Evolutionary conservation across 441 rosid species (phyloP), one percentile per base, ranked within the genome.

Genomic region (Adansonia madagascariensis): DNA sequence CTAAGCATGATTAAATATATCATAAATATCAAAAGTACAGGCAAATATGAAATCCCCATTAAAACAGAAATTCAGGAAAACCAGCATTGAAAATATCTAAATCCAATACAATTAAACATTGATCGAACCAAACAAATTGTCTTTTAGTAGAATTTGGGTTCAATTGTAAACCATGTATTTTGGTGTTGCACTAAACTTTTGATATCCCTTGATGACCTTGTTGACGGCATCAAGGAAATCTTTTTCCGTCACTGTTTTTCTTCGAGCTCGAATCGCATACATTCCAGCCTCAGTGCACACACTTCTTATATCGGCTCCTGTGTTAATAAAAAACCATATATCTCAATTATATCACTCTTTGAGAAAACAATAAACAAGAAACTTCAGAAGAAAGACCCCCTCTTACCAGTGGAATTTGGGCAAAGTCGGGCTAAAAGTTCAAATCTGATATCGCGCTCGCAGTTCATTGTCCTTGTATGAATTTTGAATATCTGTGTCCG

Each of bases 201-300:
- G 98, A 49, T 95, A 93, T 24, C 99, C 98, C 77, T 95, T 95
- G 66, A 95, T 93, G 55, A 95, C 98, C 78, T 95, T 95, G 90
- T 95, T 92, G 75, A 95, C 98, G 3, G 99, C 99, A 57, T 95
- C 99, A 14, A 95, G 88, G 83, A 95, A 95, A 81, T 95, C 99
- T 62, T 95, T 95, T 88, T 95, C 98, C 0, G 99, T 95, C 61
- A 93, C 99, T 0, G 98, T 93, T 86, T 95, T 95, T 81, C 98
- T 87, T 50, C 98, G 83, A 0, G 98, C 98, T 63, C 98, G 84
- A 76, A 95, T 93, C 3, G 98, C 98, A 71, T 79, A 95, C 98
- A 95, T 92, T 15, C 98, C 98, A 0, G 98, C 98, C 82, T 95
- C 98, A 0, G 98, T 95, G 89, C 98, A 95, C 15, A 95, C 98